Conservation (phyloP, 2,329 filamentous ascomycete species). For the Talaromyces sp. region DNA sequence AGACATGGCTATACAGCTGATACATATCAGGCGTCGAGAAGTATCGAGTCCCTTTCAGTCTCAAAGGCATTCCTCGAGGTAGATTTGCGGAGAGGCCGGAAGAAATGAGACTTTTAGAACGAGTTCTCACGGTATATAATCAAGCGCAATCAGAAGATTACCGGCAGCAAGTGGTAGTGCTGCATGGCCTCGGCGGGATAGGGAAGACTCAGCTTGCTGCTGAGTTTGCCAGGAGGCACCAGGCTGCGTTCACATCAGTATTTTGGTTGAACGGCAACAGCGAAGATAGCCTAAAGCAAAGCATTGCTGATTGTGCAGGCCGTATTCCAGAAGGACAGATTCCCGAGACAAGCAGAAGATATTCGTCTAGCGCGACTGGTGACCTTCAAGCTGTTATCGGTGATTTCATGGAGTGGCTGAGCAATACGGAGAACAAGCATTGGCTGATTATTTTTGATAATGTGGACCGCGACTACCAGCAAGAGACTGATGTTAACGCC, state of each 20-base stretch:
- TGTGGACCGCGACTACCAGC: slow-evolving; percentile 5
- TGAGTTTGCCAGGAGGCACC: slow-evolving; percentile 35
- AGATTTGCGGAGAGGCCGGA: slow-evolving; percentile 8
- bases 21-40: slow-evolving; percentile 3
- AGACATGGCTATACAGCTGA: slow-evolving; percentile 5
- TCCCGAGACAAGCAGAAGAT: slow-evolving; percentile 4
- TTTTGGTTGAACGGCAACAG: slow-evolving; percentile 46
- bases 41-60: slow-evolving; percentile 10
- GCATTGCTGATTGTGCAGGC: slow-evolving; percentile 16
- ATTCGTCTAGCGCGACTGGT: neutral
- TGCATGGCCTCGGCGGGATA: slow-evolving; percentile 43
- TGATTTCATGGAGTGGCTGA: slow-evolving; percentile 19
- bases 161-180: slow-evolving; percentile 19
- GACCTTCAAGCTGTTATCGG: neutral
- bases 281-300: slow-evolving; percentile 35
- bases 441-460: slow-evolving; percentile 17
- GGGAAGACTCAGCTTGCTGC: slow-evolving; percentile 47
- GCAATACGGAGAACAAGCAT: neutral
- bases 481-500: slow-evolving; percentile 6
- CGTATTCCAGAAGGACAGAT: slow-evolving; percentile 7
- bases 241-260: slow-evolving; percentile 36
- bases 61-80: slow-evolving; percentile 11
- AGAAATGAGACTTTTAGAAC: slow-evolving; percentile 13
- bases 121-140: neutral
- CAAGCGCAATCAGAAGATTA: neutral